These are phyloP conservation scores for Lolium multiflorum DNA, from an alignment of 176 grass and related monocot species.

Conservation along the genomic window DNA sequence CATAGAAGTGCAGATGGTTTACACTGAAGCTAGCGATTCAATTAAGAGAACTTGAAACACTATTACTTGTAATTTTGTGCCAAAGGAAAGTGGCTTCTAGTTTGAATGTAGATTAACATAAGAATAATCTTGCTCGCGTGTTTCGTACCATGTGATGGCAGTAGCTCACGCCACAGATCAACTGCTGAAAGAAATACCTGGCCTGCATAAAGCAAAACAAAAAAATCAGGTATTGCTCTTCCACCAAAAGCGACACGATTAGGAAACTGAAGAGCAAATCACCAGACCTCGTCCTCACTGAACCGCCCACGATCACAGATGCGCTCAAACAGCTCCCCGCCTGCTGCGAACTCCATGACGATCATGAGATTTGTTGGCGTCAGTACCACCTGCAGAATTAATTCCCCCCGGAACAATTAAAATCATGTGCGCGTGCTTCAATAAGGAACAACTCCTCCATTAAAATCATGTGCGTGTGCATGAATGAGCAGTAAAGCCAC, in stretches of 20 bases:
- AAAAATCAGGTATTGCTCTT: constrained; percentile 21
- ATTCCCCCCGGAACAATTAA: constrained; percentile 18
- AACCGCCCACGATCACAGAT: constrained; percentile 87
- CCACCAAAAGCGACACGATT: constrained; percentile 23
- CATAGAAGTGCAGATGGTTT: constrained; percentile 8
- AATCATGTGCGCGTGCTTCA: constrained; percentile 6
- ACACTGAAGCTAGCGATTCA: background rate
- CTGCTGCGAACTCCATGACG: constrained; percentile 93
- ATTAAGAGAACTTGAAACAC: background rate
- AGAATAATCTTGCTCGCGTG: constrained; percentile 11
- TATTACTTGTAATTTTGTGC: constrained; percentile 9
- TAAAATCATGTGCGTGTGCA: too few relatives aligned
- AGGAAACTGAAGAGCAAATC: constrained; percentile 36
- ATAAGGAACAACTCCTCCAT: constrained; percentile 9
- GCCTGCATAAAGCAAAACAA: constrained; percentile 61
- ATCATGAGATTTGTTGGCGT: constrained; percentile 89
- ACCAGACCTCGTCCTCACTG: constrained; percentile 89
- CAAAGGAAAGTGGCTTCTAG: background rate
- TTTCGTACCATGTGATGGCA: constrained; percentile 79
- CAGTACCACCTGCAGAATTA: constrained; percentile 71
- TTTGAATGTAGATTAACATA: background rate
- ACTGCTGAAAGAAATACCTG: constrained; percentile 88
- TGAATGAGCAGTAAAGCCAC: background rate
- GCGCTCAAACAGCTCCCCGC: constrained; percentile 87
- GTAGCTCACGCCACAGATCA: constrained; percentile 94